Evolutionary conservation across 2,329 filamentous ascomycete species (phyloP).

Genomic region (Fusarium devonianum): DNA sequence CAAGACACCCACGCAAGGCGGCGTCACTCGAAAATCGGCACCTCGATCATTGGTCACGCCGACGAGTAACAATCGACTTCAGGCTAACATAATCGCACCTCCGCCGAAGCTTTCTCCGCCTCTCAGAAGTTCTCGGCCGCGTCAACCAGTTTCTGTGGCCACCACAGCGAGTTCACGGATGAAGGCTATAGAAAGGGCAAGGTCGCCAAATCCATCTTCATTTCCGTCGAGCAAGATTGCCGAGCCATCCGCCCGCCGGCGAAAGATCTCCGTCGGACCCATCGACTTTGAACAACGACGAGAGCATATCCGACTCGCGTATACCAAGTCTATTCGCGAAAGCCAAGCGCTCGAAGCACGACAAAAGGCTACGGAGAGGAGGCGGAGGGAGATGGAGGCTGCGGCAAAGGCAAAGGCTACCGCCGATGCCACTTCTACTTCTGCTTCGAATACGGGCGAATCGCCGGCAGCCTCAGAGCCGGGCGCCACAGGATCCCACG

Average conservation of each 20-base stretch:
- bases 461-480: slow-evolving; percentile 28
- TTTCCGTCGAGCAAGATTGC: slow-evolving; percentile 43
- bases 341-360: slow-evolving; percentile 67
- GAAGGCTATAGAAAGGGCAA: slow-evolving; percentile 66
- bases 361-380: slow-evolving; percentile 59
- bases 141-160: slow-evolving; percentile 79
- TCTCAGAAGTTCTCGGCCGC: slow-evolving; percentile 81
- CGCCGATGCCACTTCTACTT: slow-evolving; percentile 30
- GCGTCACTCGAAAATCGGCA: slow-evolving; percentile 49
- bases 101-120: slow-evolving; percentile 78
- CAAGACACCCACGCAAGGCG: slow-evolving; percentile 53
- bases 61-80: slow-evolving; percentile 66
- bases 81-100: slow-evolving; percentile 76
- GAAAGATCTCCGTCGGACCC: slow-evolving; percentile 70
- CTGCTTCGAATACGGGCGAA: slow-evolving; percentile 25
- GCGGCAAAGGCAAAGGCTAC: slow-evolving; percentile 53
- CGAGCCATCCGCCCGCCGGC: slow-evolving; percentile 52
- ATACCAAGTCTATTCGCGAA: slow-evolving; percentile 82
- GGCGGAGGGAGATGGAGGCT: slow-evolving; percentile 59
- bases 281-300: slow-evolving; percentile 86
- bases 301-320: slow-evolving; percentile 83
- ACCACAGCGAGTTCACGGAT: slow-evolving; percentile 74
- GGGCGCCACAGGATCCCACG: slow-evolving; percentile 16
- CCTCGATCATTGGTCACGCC: slow-evolving; percentile 54
- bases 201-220: slow-evolving; percentile 50